phyloP scores from a whole-genome alignment of 352 stramenopile genomes.

The Pythium rhizo-oryzae region DNA sequence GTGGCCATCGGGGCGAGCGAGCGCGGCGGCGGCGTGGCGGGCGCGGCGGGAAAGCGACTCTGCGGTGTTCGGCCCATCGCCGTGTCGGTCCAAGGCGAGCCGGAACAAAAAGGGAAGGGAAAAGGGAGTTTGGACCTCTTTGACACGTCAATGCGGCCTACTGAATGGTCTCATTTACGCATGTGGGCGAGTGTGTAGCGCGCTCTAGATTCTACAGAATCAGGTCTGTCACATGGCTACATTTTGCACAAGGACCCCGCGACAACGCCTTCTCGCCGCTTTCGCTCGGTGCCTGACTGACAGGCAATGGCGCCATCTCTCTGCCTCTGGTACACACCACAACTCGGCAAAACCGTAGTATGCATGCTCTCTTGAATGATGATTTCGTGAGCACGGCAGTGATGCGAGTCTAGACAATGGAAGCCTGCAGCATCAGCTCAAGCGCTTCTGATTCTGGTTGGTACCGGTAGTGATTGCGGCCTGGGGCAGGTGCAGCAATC shows the following conservation, averaged over 20 bases:
- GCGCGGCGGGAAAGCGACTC: not conserved
- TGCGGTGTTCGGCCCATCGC: not conserved
- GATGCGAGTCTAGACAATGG: too few relatives aligned
- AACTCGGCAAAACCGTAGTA: too few relatives aligned
- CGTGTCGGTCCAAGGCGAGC: not conserved
- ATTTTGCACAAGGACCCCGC: not conserved
- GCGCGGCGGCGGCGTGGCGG: not conserved
- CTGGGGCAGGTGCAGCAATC: too few relatives aligned
- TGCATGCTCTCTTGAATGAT: too few relatives aligned
- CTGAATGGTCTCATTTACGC: not conserved
- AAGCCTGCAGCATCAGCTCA: too few relatives aligned
- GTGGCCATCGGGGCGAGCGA: constrained; percentile 33
- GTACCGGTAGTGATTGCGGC: too few relatives aligned
- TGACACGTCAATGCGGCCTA: constrained; percentile 1
- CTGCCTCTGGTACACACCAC: too few relatives aligned
- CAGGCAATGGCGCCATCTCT: too few relatives aligned
- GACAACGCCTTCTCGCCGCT: too few relatives aligned
- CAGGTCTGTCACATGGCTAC: not conserved
- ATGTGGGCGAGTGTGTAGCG: not conserved
- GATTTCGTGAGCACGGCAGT: too few relatives aligned
- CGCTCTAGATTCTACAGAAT: not conserved
- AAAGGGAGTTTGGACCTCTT: not conserved
- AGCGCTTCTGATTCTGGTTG: too few relatives aligned
- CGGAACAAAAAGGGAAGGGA: not conserved
- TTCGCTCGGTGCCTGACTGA: too few relatives aligned